Evolutionary conservation across 352 stramenopile genomes (phyloP), one percentile per base, ranked within the genome.

Genomic region (Thalassiosira hispida): DNA sequence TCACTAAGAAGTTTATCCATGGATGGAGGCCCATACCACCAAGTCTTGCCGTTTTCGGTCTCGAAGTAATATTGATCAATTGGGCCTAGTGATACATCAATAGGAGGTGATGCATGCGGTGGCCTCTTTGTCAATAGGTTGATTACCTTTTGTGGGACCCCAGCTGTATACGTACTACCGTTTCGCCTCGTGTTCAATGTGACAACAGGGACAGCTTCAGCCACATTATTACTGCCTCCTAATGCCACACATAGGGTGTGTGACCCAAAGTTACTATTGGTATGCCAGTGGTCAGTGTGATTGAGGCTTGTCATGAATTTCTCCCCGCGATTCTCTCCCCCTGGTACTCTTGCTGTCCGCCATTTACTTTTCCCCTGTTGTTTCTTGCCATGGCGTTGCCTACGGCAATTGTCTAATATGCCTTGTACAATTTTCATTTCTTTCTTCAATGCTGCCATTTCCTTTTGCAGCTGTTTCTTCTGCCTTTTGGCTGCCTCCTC

Each of bases 101-200:
- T 16, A 31, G 59, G 59, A 31, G 59, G 59, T 38, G 29, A 23
- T 27, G 59, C 31, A 3, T 49, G 33, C 7, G 59, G 55, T 16
- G 8, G 33, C 23, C 6, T 7, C 16, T 35, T 44, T 18, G 22
- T 44, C 11, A 52, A 25, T 6, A 68, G 42, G 3, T 53, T 44
- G 33, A 55, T 18, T 14, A 68, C 2, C 16, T 29, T 29, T 23
- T 53, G 23, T 29, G 33, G 40, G 11, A 68, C 4, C n/a, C 33
- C 33, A 55, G 59, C 53, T 1, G 7, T 68, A 18, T 44, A 68
- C n/a, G 59, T 35, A 29, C 59, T n/a, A n/a, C n/a, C n/a, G n/a
- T n/a, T n/a, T n/a, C 53, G 25, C 59, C 33, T 33, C 59, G 31
- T 31, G 18, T 4, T 57, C 25, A 18, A 8, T 57, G 25, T 20